Conservation (phyloP, 257 asterid genomes). For the Nicotiana knightiana region DNA sequence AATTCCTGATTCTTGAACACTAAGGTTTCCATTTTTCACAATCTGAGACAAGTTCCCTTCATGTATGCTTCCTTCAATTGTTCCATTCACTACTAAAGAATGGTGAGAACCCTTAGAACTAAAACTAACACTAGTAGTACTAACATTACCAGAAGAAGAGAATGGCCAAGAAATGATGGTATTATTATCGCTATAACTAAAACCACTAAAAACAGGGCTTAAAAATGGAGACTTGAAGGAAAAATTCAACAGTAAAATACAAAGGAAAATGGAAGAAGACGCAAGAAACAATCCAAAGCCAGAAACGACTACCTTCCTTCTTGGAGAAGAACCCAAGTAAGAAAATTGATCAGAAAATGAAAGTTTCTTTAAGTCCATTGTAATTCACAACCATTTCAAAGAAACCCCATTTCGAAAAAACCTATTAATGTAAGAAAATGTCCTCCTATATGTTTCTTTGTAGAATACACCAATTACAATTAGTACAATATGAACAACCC, state of each 20-base stretch:
- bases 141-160: conserved; percentile 14
- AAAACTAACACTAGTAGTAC: conserved; percentile 6
- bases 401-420: neutral
- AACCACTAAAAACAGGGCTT: conserved; percentile 34
- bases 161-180: conserved; percentile 39
- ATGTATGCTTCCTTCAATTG: conserved; percentile 5
- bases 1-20: conserved; percentile 14
- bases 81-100: neutral
- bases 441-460: neutral
- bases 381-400: conserved; percentile 6
- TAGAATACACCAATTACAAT: neutral
- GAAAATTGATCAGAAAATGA: conserved; percentile 50
- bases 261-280: conserved; percentile 40
- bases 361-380: conserved; percentile 50
- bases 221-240: conserved; percentile 48
- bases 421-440: neutral
- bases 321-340: conserved; percentile 26
- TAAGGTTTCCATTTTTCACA: conserved; percentile 20
- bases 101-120: conserved; percentile 6
- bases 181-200: conserved; percentile 26
- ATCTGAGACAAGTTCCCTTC: conserved; percentile 27
- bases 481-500: neutral
- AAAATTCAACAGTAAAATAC: conserved; percentile 35
- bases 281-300: conserved; percentile 48
- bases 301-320: conserved; percentile 55